Base-by-base conservation (phyloP, 2,329 filamentous ascomycete species). In the Pseudocercospora crystallina region DNA sequence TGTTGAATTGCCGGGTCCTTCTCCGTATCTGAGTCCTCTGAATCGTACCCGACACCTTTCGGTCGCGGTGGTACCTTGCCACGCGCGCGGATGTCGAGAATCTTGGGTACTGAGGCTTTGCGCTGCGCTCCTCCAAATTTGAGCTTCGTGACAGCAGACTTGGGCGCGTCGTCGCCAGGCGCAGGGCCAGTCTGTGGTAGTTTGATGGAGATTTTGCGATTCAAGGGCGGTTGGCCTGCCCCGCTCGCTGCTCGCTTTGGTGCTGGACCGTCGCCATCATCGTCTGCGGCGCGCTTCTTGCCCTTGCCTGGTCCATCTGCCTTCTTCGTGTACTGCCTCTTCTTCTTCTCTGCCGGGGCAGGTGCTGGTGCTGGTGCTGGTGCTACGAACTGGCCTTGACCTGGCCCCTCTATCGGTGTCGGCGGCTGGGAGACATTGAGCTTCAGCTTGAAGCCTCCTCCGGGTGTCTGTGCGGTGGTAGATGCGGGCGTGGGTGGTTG, bases 1-100 rank as follows among this genome's bases (percentile, higher is more conserved):
- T 92, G 87, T 70, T 97, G 92, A 54, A 95, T 89, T 1, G 87
- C 80, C 0, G 94, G 94, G 64, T 99, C 94, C 8, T 76, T 72
- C 69, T 99, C 94, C 11, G 86, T 83, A 65, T 97, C 94, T 48
- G 90, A 94, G 10, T 91, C 90, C 70, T 97, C 94, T 2, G 91
- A 96, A 68, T 99, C 94, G 71, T 97, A 99, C 7, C 92, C 94
- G 49, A 95, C 90, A 44, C 94, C 94, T 30, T 80, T 76, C 5
- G 88, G 86, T 53, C 60, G 47, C 59, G 54, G 40, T 40, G 58
- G 60, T 43, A 47, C 59, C 51, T 54, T 53, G 42, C 53, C 57
- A 48, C 50, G 54, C 51, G 54, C 49, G 15, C 49, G 53, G 34
- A 59, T 56, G 37, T 59, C 61, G 32, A 62, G 42, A 2, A 61